Evolutionary conservation across 2,329 filamentous ascomycete species (phyloP).

Genomic region (Diplodia corticola): DNA sequence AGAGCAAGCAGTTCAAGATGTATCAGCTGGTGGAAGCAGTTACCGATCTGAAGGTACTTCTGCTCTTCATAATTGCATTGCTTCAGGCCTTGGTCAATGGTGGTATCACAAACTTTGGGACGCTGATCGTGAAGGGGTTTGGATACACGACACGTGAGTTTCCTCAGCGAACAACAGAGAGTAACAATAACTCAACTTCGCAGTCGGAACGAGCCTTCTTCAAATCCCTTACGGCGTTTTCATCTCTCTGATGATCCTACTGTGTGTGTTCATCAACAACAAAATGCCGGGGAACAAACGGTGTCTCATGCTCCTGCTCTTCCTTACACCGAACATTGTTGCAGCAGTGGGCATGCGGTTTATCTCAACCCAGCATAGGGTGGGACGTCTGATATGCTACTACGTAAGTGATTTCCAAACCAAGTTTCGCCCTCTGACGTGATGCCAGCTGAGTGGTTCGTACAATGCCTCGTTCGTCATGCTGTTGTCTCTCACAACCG

Average conservation of each 20-base stretch:
- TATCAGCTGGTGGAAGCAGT: constrained; percentile 50
- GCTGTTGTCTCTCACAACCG: constrained; percentile 27
- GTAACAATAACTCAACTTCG: background rate
- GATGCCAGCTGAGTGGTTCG: constrained; percentile 22
- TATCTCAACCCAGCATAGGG: background rate
- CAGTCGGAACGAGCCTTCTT: constrained; percentile 32
- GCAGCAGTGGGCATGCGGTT: background rate
- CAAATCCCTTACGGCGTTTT: constrained; percentile 30
- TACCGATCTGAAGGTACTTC: constrained; percentile 42
- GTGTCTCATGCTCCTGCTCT: background rate
- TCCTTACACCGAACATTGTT: background rate
- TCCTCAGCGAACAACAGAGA: too few species aligned
- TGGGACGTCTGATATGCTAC: background rate
- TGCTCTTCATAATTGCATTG: constrained; percentile 40
- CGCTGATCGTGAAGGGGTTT: constrained; percentile 41
- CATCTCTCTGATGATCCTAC: constrained; percentile 28
- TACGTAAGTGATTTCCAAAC: background rate
- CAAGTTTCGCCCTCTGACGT: background rate
- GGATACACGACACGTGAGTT: constrained; percentile 36
- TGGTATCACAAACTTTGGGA: constrained; percentile 42
- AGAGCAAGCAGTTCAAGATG: constrained; percentile 52
- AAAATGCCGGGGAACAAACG: background rate
- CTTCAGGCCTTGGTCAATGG: constrained; percentile 41
- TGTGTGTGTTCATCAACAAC: constrained; percentile 20
- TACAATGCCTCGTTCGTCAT: constrained; percentile 36